Base-by-base conservation (phyloP, 257 asterid species). In the Catharanthus roseus region DNA sequence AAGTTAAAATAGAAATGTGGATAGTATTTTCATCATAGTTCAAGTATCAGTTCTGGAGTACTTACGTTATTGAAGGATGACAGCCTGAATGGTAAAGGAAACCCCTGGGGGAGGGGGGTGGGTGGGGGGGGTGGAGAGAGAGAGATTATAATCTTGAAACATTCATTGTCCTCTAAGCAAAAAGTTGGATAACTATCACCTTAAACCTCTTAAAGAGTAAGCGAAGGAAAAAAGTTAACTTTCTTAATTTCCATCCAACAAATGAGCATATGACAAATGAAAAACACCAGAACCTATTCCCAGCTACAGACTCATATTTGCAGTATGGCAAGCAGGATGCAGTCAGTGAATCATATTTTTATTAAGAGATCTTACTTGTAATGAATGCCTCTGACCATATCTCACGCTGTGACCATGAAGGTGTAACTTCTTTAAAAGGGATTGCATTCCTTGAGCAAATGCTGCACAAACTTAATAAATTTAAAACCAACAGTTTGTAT, bases 301-400 rank as follows among this genome's bases (percentile, higher is more conserved):
- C 18, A 47, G 72, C 28, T 16, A 34, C 15, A 24, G 13, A 31
- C 69, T 50, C 39, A 38, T 8, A 49, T 10, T 66, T 54, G 34
- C 45, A 60, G 19, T 33, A 23, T 10, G 47, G 36, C 45, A 45
- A 65, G 41, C 23, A 50, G 28, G 23, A 54, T 5, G 29, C 38
- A 64, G 10, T 36, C 34, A 1, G 9, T 3, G 12, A 65, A 23
- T 10, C 36, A 9, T 55, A 31, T 2, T 26, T 18, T 34, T 50
- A 53, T 2, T 29, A 54, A 50, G 36, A 50, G 42, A 76, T 78
- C 96, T 78, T 82, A 95, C 99, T 95, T 34, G 95, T 83, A 74
- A 85, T 78, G 83, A 91, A 95, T 74, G 95, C 97, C 85, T 91
- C 99, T 58, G 51, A 67, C 99, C 97, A 91, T 70, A 77, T 60